Evolutionary conservation across 2,329 filamentous ascomycete genomes (phyloP), one percentile per base, ranked within the genome.

Genomic region (Alternaria dauci): DNA sequence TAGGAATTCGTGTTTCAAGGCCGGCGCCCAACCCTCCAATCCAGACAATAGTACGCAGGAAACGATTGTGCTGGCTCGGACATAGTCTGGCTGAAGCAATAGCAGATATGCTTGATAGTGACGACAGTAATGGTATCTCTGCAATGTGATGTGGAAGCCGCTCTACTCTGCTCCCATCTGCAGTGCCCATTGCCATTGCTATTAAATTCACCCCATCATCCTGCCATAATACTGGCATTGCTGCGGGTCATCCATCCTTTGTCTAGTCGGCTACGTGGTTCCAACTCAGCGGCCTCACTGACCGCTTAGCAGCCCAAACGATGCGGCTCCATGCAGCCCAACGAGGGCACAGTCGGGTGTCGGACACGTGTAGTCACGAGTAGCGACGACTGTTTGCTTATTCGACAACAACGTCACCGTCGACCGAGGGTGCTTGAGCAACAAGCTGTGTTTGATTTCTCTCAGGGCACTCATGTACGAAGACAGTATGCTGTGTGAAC

Each of bases 1-100:
- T 26, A 14, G 12, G 28, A 41, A 23, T 8, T 14, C 9, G n/a
- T 36, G 30, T 20, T 25, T 71, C 68, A 70, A 54, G 68, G 63
- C 51, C 69, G 72, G 66, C 74, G 75, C 68, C 75, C 69, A 55
- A 71, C 67, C 73, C 74, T 73, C 68, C 74, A 69, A 69, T 76
- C 76, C 69, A 75, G 67, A 65, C 70, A 72, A 66, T 65, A 70
- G 66, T 73, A 71, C 57, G 67, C 63, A 67, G 61, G 65, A 44
- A 62, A 70, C 50, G 32, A 51, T 56, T 64, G 61, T 58, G 68
- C 65, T 69, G 70, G 67, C 61, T 69, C 67, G 69, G 68, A 76
- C 75, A 78, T 78, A 70, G 68, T 70, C 71, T 72, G 63, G 64
- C 61, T 59, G 52, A 30, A 39, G 39, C 61, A 59, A 58, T 20